Conservation (phyloP, 2,329 filamentous ascomycete genomes). For the Dothistroma pini region DNA sequence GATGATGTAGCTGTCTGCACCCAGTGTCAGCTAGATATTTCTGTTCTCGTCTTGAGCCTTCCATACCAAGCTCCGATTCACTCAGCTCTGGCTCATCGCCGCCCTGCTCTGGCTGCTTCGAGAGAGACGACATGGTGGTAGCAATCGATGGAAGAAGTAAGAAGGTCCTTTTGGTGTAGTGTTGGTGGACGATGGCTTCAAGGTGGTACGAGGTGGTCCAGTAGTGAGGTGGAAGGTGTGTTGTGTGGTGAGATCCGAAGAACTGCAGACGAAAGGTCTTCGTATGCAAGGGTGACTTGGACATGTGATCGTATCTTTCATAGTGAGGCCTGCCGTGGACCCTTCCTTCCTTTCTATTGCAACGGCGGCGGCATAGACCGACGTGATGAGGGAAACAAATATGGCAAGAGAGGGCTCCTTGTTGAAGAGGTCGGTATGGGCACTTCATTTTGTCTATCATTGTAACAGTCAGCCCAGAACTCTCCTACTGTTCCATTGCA, state of each 20-base stretch:
- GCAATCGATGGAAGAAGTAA: background rate
- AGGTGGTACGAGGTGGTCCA: background rate
- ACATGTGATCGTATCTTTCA: background rate
- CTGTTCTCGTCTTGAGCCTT: background rate
- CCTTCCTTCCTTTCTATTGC: background rate
- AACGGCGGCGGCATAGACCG: background rate
- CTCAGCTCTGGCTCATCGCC: constrained; percentile 3
- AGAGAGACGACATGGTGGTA: background rate
- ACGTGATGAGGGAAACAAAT: background rate
- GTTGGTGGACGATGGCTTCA: background rate
- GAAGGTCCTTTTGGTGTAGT: background rate
- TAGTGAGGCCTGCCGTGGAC: background rate
- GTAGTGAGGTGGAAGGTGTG: background rate
- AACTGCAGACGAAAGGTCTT: background rate
- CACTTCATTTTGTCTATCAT: background rate
- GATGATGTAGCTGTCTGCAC: constrained; percentile 6
- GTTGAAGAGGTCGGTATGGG: background rate
- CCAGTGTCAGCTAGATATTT: background rate
- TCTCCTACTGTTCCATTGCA: background rate
- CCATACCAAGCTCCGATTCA: constrained; percentile 2
- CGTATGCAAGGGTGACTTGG: background rate
- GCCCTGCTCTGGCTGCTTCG: background rate
- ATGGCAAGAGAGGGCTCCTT: background rate
- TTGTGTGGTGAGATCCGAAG: background rate
- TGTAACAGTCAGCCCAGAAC: too few species aligned